A percentile compares a stretch with the other conserved stretches of the same genome.
phyloP scores from a whole-genome alignment of 257 asterid species.

The Penstemon barbatus region DNA sequence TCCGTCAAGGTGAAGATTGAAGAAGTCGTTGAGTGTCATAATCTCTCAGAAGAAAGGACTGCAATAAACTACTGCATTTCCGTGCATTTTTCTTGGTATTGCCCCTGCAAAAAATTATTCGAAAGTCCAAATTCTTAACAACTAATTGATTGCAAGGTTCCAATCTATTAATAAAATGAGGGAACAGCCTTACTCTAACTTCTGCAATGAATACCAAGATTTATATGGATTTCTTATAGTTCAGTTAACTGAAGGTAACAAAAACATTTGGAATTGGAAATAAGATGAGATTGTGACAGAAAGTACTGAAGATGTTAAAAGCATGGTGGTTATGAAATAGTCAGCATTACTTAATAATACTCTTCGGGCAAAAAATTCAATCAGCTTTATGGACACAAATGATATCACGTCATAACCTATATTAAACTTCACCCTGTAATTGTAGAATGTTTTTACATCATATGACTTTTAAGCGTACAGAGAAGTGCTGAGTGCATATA shows the following conservation, averaged over 20 bases:
- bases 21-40: conserved; percentile 66
- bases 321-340: neutral
- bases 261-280: neutral
- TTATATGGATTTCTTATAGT: neutral
- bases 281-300: neutral
- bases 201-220: neutral
- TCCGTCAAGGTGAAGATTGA: conserved; percentile 72
- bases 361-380: no score
- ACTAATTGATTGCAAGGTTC: neutral
- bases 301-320: no score
- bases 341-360: neutral
- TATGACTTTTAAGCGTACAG: no score
- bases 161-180: neutral
- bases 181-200: neutral
- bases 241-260: neutral
- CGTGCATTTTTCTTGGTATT: conserved; percentile 11
- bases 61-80: conserved; percentile 22
- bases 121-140: conserved; percentile 6
- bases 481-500: no score
- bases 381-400: no score
- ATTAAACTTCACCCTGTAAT: no score
- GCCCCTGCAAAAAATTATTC: conserved; percentile 29
- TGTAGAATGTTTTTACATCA: no score
- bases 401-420: no score
- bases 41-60: conserved; percentile 33